Percentiles rank a stretch among this genome's conserved stretches.
Evolutionary conservation across 2,329 filamentous ascomycete genomes (phyloP).

Genomic region (Colletotrichum sp.): DNA sequence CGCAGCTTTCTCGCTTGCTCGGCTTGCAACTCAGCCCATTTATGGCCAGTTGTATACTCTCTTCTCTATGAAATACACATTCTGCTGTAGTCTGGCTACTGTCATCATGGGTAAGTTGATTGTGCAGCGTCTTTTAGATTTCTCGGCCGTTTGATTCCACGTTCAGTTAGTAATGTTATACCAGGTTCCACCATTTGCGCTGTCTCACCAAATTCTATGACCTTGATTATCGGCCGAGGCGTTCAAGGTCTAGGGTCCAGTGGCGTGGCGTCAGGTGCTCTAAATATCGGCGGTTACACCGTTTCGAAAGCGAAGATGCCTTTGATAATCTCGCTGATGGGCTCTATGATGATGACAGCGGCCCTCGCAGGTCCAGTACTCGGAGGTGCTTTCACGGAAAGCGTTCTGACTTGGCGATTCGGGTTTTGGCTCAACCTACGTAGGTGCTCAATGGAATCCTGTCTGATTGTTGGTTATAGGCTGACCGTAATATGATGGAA

Average conservation of each 20-base stretch:
- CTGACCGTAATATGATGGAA: not conserved
- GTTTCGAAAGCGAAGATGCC: not conserved
- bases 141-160: accelerated
- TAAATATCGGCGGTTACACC: not conserved
- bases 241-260: not conserved
- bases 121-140: not conserved
- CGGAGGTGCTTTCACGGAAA: not conserved
- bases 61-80: not conserved
- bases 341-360: not conserved
- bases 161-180: not conserved
- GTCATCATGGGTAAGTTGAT: not conserved
- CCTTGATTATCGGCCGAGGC: not conserved
- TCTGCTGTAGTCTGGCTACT: not conserved
- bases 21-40: not conserved
- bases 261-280: not conserved
- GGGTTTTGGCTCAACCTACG: not conserved
- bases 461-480: not conserved
- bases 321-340: not conserved
- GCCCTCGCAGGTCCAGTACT: not conserved
- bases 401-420: not conserved
- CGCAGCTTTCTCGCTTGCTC: not conserved
- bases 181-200: not conserved
- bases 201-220: not conserved
- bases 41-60: not conserved
- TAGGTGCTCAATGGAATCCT: not conserved